Base-by-base conservation (phyloP, 2,329 filamentous ascomycete species). In the Sphaceloma murrayae region DNA sequence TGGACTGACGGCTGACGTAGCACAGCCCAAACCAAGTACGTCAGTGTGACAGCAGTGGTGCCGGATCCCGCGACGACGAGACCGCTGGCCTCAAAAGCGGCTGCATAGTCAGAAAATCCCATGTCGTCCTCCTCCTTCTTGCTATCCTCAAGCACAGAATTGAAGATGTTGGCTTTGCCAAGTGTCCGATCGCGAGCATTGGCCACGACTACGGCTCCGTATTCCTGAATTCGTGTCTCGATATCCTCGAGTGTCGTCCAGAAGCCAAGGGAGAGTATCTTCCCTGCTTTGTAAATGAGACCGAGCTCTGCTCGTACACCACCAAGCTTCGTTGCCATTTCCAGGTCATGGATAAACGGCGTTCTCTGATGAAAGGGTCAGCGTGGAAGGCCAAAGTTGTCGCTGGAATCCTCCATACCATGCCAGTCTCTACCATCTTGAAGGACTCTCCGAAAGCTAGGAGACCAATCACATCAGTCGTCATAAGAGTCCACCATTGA, bases 401-500 rank as follows among this genome's bases (percentile, higher is more conserved):
- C n/a, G n/a, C n/a, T n/a, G n/a, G n/a, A n/a, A n/a, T n/a, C 18
- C 16, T 36, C 46, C 59, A 32, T 45, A 61, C 59, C 42, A 57
- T 49, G 14, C 58, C 60, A 7, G 49, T 49, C 32, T 61, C 54
- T 5, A 64, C 48, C 58, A 62, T 62, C 2, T 53, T 49, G 46
- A 62, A 61, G 1, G 52, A 54, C 34, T 61, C 57, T 11, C 61
- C 60, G 47, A 64, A 63, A 7, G 51, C 53, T 5, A 64, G 49
- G 34, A 59, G 51, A 8, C 54, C 56, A 13, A 56, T 59, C 10
- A 64, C 53, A 48, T 64, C 61, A 0, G 58, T 47, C 13, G 60
- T 56, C 51, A 63, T 53, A 10, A 62, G 56, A 27, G 59, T 61
- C 61, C 47, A 52, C 62, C 62, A 64, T 34, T 60, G 58, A 32